phyloP scores from a whole-genome alignment of 371 early-diverging fungal genomes.

The Mortierella sp. region DNA sequence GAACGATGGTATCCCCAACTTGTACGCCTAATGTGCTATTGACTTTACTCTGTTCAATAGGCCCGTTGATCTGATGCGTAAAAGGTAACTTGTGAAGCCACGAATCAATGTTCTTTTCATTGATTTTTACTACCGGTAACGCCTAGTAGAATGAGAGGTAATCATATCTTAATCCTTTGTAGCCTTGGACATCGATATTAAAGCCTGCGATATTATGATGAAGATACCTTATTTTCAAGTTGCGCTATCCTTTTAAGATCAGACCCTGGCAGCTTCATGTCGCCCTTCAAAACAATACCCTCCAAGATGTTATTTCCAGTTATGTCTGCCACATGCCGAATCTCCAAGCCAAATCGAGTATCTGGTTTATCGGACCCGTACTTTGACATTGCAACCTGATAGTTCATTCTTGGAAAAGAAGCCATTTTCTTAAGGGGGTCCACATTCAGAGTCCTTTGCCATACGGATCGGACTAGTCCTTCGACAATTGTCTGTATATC shows the following conservation, averaged over 20 bases:
- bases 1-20: constrained; percentile 70
- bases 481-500: constrained; percentile 85
- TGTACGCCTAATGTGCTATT: constrained; percentile 60
- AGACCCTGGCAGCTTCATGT: constrained; percentile 55
- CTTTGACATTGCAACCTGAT: constrained; percentile 83
- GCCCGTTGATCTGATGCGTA: constrained; percentile 49
- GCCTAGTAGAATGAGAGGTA: constrained; percentile 5
- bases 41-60: constrained; percentile 27
- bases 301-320: constrained; percentile 34
- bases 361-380: constrained; percentile 96
- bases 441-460: constrained; percentile 69
- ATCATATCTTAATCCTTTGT: too few relatives aligned
- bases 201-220: background rate
- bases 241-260: constrained; percentile 43
- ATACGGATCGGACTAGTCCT: constrained; percentile 77
- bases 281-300: constrained; percentile 53
- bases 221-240: constrained; percentile 21
- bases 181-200: background rate
- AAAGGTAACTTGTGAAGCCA: constrained; percentile 67
- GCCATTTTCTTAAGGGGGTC: constrained; percentile 58
- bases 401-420: constrained; percentile 81
- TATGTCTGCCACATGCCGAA: constrained; percentile 59
- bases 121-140: constrained; percentile 66
- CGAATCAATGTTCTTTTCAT: constrained; percentile 64
- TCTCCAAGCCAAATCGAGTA: constrained; percentile 81